Base-by-base conservation (phyloP, 2,329 filamentous ascomycete genomes). In the Diaporthe sp. region DNA sequence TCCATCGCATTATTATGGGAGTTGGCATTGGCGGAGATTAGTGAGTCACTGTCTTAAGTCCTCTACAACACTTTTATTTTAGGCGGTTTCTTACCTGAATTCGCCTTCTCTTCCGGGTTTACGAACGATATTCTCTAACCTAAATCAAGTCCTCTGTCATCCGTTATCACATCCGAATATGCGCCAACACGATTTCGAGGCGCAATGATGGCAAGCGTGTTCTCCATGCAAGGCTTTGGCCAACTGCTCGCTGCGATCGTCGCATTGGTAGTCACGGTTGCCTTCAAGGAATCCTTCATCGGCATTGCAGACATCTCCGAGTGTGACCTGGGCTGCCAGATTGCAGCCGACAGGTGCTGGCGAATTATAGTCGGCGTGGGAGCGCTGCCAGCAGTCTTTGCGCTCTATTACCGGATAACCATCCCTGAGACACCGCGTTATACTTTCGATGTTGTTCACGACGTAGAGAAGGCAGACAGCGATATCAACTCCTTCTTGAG, bases 221-320 rank as follows among this genome's bases (percentile, higher is more conserved):
- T 97, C 81, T 94, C 93, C 51, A 96, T 96, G 94, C 94, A 97
- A 81, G 94, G 94, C 65, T 87, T 95, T 37, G 94, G 94, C n/a
- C 94, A 96, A 81, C 91, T 96, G 71, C 87, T 88, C 28, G 93
- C 93, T 17, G 92, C 93, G 37, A 86, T 95, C 8, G 89, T 96
- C 28, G 91, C 93, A 17, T 86, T 96, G 47, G 90, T 95, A 72
- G 92, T 92, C 51, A 93, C 92, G 0, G 85, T 88, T 22, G 90
- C 89, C 3, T 95, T 94, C 84, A 92, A 91, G 79, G 81, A 82
- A 25, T 84, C 87, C 0, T 90, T 90, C 76, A 77, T 83, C 63
- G 80, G 80, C 53, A 83, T 87, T 28, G 82, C 87, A 15, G 82
- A 85, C 39, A 82, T 86, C 17, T 79, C 79, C 15, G 75, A 81